These are phyloP conservation scores for Beauveria pseudobassiana DNA, from an alignment of 2,329 filamentous ascomycete species.

Conservation along the genomic window DNA sequence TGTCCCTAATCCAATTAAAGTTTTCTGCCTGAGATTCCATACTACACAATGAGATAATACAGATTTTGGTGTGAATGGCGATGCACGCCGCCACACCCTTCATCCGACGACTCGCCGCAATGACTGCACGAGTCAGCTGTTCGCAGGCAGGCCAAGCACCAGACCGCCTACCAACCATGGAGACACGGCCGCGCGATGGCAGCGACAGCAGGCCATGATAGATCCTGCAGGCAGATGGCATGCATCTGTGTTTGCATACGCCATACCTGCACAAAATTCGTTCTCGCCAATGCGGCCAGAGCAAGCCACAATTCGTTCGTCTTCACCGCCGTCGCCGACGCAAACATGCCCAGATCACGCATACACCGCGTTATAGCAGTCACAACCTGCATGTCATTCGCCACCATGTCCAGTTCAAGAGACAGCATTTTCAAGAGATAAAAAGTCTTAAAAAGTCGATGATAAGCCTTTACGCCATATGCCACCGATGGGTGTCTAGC, in stretches of 20 bases:
- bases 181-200: not conserved
- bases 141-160: not conserved
- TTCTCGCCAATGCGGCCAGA: too few relatives aligned
- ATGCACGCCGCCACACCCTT: not conserved
- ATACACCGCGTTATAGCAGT: too few relatives aligned
- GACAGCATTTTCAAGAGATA: too few relatives aligned
- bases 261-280: too few relatives aligned
- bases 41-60: not conserved
- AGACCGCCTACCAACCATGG: not conserved
- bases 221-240: too few relatives aligned
- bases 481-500: conserved; percentile 5
- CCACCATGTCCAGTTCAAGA: not conserved
- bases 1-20: not conserved
- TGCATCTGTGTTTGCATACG: not conserved
- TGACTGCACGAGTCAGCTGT: conserved; percentile 8
- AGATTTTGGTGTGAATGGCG: not conserved
- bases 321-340: too few relatives aligned
- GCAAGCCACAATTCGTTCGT: too few relatives aligned
- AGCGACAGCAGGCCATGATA: not conserved
- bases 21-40: not conserved
- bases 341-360: too few relatives aligned
- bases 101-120: not conserved
- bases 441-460: too few relatives aligned
- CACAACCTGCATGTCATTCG: too few relatives aligned
- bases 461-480: not conserved